A percentile compares a stretch with the other conserved stretches of the same genome.
These are phyloP conservation scores for Wickerhamomyces xylosicus DNA, from an alignment of 805 yeast species.

Conservation along the genomic window DNA sequence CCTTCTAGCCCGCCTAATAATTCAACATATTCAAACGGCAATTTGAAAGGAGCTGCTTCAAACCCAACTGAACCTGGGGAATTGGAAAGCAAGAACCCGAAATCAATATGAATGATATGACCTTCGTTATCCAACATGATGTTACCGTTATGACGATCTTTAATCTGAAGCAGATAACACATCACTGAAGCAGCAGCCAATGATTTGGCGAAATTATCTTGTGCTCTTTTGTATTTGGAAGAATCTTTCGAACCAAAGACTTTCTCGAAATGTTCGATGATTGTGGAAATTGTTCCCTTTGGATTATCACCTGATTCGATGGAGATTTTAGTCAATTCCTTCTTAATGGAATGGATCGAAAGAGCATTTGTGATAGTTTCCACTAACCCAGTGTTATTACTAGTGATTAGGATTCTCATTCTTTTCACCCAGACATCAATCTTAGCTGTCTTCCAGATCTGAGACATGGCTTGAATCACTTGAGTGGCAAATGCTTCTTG, in stretches of 20 bases:
- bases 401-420: constrained; percentile 87
- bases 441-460: constrained; percentile 64
- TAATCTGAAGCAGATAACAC: constrained; percentile 82
- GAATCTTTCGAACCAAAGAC: constrained; percentile 61
- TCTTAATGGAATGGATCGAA: constrained; percentile 89
- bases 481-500: constrained; percentile 99
- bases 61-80: constrained; percentile 97
- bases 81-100: constrained; percentile 86
- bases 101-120: constrained; percentile 90
- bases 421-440: constrained; percentile 84
- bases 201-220: constrained; percentile 74
- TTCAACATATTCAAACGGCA: constrained; percentile 84
- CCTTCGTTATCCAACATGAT: constrained; percentile 96
- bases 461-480: constrained; percentile 75
- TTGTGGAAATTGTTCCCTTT: constrained; percentile 57
- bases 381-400: constrained; percentile 84
- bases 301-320: constrained; percentile 58
- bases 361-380: constrained; percentile 94
- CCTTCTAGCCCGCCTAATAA: constrained; percentile 73
- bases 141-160: constrained; percentile 95
- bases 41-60: constrained; percentile 95
- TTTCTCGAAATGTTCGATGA: constrained; percentile 69
- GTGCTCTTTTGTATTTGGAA: constrained; percentile 57
- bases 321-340: constrained; percentile 74
- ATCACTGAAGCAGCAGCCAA: constrained; percentile 89